Percentiles rank a stretch among this genome's conserved stretches.
Conservation (phyloP, 306 rosid genomes). For the Cucurbita moschata region DNA sequence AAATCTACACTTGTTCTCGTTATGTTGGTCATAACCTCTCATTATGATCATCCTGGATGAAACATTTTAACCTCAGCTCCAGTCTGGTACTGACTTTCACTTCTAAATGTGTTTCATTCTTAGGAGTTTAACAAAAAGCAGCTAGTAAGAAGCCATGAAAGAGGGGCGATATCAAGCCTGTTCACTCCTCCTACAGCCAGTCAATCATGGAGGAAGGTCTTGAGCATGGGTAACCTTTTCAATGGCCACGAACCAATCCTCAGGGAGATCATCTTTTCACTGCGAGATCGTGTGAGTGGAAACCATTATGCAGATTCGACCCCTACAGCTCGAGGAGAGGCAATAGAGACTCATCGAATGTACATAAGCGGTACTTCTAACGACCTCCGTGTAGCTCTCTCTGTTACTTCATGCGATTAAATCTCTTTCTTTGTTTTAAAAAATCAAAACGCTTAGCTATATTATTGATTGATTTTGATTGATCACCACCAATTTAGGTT, state of each 20-base stretch:
- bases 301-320: conserved; percentile 64
- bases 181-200: conserved; percentile 73
- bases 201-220: conserved; percentile 89
- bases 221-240: conserved; percentile 98
- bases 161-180: conserved; percentile 58
- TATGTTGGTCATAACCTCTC: not conserved
- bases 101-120: conserved; percentile 1
- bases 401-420: conserved; percentile 84
- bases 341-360: conserved; percentile 77
- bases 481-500: not conserved
- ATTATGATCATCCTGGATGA: not conserved
- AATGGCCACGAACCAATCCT: conserved; percentile 85
- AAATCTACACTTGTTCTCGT: not conserved
- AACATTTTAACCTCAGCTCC: not conserved
- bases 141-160: conserved; percentile 40
- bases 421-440: not conserved
- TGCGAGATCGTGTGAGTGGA: conserved; percentile 44
- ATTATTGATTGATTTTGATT: not conserved
- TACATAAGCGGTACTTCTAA: conserved; percentile 78
- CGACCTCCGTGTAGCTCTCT: conserved; percentile 79
- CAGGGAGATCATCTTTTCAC: conserved; percentile 70
- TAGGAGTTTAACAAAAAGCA: conserved; percentile 64
- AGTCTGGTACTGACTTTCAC: not conserved
- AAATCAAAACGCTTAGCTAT: not conserved
- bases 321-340: conserved; percentile 32